phyloP scores from a whole-genome alignment of 352 stramenopile species.

The Nothophytophthora sp. region DNA sequence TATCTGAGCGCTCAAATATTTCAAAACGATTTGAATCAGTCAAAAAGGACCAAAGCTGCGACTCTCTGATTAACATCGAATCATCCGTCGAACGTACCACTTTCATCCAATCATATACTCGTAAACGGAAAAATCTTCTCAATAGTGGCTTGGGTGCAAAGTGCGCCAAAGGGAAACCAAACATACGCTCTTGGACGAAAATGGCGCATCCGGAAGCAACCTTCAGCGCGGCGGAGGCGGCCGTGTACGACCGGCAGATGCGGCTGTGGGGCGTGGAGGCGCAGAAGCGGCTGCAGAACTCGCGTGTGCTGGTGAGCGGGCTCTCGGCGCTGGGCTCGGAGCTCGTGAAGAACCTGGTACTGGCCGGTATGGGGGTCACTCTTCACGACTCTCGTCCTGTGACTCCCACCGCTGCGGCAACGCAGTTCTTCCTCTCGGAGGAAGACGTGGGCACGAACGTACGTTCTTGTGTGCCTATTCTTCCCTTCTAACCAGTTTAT shows the following conservation, averaged over 20 bases:
- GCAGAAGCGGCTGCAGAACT: constrained; percentile 91
- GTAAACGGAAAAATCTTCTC: too few relatives aligned
- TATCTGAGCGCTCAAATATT: too few relatives aligned
- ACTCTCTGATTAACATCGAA: too few relatives aligned
- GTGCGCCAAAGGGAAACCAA: too few relatives aligned
- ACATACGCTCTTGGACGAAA: too few relatives aligned
- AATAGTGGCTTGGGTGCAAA: too few relatives aligned
- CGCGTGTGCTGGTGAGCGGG: constrained; percentile 88
- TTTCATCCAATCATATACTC: too few relatives aligned
- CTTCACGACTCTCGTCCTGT: constrained; percentile 86
- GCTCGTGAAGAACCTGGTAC: constrained; percentile 97
- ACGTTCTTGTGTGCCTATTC: too few relatives aligned
- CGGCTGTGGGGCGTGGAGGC: constrained; percentile 98
- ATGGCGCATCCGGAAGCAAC: constrained; percentile 15
- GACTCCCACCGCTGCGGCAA: constrained; percentile 41
- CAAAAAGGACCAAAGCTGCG: too few relatives aligned
- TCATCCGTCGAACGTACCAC: too few relatives aligned
- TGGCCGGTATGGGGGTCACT: constrained; percentile 94
- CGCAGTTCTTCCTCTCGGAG: constrained; percentile 88
- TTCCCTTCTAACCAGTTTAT: constrained; percentile 2
- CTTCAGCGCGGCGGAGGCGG: constrained; percentile 86
- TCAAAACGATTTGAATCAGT: too few relatives aligned
- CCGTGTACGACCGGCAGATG: constrained; percentile 99
- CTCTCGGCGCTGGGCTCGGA: constrained; percentile 88
- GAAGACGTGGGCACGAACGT: constrained; percentile 80